Percentiles rank a stretch among this genome's conserved stretches.
phyloP scores from a whole-genome alignment of 2,329 filamentous ascomycete species.

The Xylaria hypoxylon region DNA sequence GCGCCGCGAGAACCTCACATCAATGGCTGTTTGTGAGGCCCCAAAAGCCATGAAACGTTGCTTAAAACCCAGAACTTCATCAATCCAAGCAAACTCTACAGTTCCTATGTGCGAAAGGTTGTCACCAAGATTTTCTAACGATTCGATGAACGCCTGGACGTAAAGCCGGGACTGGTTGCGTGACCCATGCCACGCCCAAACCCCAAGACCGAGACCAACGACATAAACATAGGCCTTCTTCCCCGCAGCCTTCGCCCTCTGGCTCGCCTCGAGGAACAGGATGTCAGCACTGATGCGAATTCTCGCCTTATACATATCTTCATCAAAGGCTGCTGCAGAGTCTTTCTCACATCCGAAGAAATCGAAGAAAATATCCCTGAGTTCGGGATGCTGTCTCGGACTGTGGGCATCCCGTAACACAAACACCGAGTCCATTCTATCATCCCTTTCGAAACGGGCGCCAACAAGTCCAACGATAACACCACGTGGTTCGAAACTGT shows the following conservation, averaged over 20 bases:
- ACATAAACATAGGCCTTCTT: conserved; percentile 49
- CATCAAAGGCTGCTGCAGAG: conserved; percentile 39
- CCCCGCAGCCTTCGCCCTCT: conserved; percentile 39
- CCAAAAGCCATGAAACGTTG: conserved; percentile 23
- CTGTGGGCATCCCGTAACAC: conserved; percentile 20
- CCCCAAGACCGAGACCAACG: conserved; percentile 51
- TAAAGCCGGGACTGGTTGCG: conserved; percentile 39
- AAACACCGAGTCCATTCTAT: conserved; percentile 48
- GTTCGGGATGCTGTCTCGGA: conserved; percentile 40
- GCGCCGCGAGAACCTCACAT: conserved; percentile 43
- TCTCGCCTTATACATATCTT: conserved; percentile 44
- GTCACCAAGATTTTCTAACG: conserved; percentile 32
- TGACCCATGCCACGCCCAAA: conserved; percentile 46
- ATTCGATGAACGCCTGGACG: conserved; percentile 40
- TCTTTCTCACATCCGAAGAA: conserved; percentile 40
- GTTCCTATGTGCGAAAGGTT: conserved; percentile 41
- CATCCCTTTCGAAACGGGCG: conserved; percentile 48
- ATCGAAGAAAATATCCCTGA: conserved; percentile 41
- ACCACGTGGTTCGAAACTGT: conserved; percentile 46
- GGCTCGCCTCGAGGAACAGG: conserved; percentile 48
- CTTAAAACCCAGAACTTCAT: conserved; percentile 14
- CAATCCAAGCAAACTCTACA: conserved; percentile 47
- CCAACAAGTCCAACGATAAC: conserved; percentile 52
- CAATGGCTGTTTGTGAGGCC: conserved; percentile 27
- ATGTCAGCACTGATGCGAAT: conserved; percentile 47